Evolutionary conservation across 352 stramenopile species (phyloP).

Genomic region (Phytophthora citricola): DNA sequence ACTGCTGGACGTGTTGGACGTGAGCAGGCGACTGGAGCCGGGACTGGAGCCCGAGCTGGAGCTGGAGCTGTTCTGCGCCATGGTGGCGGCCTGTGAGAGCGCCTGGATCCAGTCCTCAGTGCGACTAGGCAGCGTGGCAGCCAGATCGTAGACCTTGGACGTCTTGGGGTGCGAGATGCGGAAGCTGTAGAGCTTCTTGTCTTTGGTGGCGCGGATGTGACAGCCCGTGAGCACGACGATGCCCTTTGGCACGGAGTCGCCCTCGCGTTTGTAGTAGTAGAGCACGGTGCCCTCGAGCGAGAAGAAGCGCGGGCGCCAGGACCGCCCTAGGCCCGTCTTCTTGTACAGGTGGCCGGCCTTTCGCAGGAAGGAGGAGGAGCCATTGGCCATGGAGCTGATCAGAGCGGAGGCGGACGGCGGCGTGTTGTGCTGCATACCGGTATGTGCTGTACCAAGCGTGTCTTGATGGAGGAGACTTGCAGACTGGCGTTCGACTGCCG

Average conservation of each 20-base stretch:
- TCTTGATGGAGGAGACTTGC: conserved; percentile 19
- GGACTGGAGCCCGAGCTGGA: conserved; percentile 23
- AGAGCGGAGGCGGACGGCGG: conserved; percentile 15
- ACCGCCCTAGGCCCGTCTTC: conserved; percentile 56
- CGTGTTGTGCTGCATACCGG: conserved; percentile 2
- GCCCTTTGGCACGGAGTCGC: conserved; percentile 61
- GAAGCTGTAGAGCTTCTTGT: conserved; percentile 83
- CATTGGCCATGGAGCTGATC: conserved; percentile 5
- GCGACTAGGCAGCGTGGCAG: conserved; percentile 57
- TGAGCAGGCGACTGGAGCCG: background rate
- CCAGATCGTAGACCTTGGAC: conserved; percentile 73
- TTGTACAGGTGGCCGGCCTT: conserved; percentile 78
- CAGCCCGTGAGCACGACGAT: conserved; percentile 77
- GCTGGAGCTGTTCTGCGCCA: conserved; percentile 21
- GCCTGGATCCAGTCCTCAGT: conserved; percentile 68
- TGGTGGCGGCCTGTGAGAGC: conserved; percentile 47
- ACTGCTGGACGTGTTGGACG: conserved; percentile 21
- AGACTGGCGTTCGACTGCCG: conserved; percentile 7
- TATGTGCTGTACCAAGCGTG: no score
- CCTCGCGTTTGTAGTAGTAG: conserved; percentile 80
- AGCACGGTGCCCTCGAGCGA: conserved; percentile 69
- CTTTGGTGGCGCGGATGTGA: conserved; percentile 48
- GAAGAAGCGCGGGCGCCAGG: conserved; percentile 75
- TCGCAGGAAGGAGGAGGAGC: conserved; percentile 32
- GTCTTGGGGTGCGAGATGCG: conserved; percentile 75